Conservation (phyloP, 2,329 filamentous ascomycete genomes). For the Fusarium phyllophilum region DNA sequence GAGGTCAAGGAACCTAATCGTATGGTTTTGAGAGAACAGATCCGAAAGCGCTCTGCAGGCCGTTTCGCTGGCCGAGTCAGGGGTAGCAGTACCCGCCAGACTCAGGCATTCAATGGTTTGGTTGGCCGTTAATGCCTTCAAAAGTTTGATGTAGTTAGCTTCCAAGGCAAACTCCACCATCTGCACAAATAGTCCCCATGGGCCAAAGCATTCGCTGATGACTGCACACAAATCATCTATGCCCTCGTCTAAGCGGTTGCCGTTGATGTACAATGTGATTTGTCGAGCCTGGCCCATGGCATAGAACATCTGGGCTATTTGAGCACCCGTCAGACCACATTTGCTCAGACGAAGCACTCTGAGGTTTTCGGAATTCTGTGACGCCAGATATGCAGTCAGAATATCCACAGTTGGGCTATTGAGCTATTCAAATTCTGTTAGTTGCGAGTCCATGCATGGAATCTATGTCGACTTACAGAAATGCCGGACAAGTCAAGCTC, state of each 20-base stretch:
- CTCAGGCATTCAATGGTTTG: conserved; percentile 62
- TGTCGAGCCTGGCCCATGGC: conserved; percentile 60
- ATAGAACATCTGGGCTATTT: conserved; percentile 61
- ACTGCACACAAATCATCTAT: conserved; percentile 61
- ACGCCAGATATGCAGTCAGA: conserved; percentile 58
- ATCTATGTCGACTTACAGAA: conserved; percentile 52
- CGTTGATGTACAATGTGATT: conserved; percentile 60
- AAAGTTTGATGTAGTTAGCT: conserved; percentile 60
- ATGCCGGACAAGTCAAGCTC: conserved; percentile 66
- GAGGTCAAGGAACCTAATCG: conserved; percentile 64
- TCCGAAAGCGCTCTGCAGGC: conserved; percentile 60
- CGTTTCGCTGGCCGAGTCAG: conserved; percentile 57
- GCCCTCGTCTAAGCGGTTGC: conserved; percentile 63
- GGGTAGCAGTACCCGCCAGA: conserved; percentile 63
- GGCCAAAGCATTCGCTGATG: conserved; percentile 59
- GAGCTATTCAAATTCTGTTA: conserved; percentile 46
- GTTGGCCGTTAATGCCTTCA: conserved; percentile 61
- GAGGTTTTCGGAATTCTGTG: conserved; percentile 53
- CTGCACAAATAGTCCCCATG: conserved; percentile 62
- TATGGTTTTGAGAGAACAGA: conserved; percentile 63
- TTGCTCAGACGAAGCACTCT: conserved; percentile 60
- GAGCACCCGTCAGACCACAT: conserved; percentile 62
- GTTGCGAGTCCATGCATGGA: not conserved
- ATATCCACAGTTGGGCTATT: conserved; percentile 60
- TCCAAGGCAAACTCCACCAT: conserved; percentile 68